Evolutionary conservation across 176 grass and related monocot genomes (phyloP).

Genomic region (Canna indica): DNA sequence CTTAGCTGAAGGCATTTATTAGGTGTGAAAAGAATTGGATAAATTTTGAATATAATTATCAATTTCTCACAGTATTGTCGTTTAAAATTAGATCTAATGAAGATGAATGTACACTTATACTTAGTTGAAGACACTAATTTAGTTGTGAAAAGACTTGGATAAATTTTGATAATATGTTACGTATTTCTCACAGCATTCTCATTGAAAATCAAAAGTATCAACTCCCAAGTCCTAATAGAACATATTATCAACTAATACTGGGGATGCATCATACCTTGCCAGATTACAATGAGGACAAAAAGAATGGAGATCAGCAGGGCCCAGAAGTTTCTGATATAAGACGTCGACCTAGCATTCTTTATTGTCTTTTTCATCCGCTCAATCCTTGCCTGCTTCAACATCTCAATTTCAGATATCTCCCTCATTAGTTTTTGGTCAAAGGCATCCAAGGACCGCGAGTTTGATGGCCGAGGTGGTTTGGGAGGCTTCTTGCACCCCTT

Average conservation of each 20-base stretch:
- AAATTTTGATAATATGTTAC: background rate
- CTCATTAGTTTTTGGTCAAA: slow-evolving; percentile 68
- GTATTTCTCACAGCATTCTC: background rate
- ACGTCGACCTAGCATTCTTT: slow-evolving; percentile 63
- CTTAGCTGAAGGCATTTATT: no score
- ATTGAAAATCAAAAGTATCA: background rate
- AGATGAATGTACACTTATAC: no score
- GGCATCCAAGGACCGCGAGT: slow-evolving; percentile 38
- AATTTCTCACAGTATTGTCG: no score
- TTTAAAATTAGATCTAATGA: no score
- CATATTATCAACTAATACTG: background rate
- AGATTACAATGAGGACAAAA: slow-evolving; percentile 83
- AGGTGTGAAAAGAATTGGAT: no score
- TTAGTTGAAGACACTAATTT: no score
- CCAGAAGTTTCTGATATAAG: slow-evolving; percentile 37
- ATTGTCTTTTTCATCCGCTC: slow-evolving; percentile 98
- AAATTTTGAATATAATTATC: no score
- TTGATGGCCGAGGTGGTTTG: slow-evolving; percentile 51
- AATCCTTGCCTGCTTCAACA: slow-evolving; percentile 73
- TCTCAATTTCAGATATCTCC: slow-evolving; percentile 64
- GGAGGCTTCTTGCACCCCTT: slow-evolving; percentile 75
- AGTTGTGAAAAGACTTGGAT: no score
- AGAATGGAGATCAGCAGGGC: slow-evolving; percentile 65
- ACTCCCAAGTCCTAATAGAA: background rate
- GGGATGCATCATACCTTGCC: slow-evolving; percentile 57